phyloP scores from a whole-genome alignment of 2,329 filamentous ascomycete genomes.

The Fonsecaea pugnacius region DNA sequence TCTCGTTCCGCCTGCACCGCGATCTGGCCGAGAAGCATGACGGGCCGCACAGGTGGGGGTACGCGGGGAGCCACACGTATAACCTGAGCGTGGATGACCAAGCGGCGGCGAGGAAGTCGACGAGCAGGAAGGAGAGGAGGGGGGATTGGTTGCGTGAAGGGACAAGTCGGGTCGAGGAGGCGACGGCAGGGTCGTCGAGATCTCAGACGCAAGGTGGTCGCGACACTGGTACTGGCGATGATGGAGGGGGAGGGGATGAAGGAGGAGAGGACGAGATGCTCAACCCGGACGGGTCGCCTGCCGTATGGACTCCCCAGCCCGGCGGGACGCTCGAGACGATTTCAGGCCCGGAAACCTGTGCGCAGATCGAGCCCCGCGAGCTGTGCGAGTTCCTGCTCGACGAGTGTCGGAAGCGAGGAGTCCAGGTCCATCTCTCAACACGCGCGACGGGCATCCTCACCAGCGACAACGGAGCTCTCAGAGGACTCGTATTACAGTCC shows the following conservation, averaged over 20 bases:
- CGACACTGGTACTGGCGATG: not conserved
- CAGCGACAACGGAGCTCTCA: slow-evolving; percentile 57
- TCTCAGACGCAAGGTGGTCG: slow-evolving; percentile 2
- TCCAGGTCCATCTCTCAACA: slow-evolving; percentile 69
- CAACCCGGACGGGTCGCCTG: slow-evolving; percentile 50
- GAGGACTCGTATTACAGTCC: slow-evolving; percentile 45
- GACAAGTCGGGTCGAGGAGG: slow-evolving; percentile 63
- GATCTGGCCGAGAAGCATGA: slow-evolving; percentile 64
- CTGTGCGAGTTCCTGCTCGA: slow-evolving; percentile 69
- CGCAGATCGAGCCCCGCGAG: slow-evolving; percentile 69
- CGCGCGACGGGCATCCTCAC: slow-evolving; percentile 58
- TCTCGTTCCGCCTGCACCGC: slow-evolving; percentile 72
- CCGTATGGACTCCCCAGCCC: slow-evolving; percentile 62
- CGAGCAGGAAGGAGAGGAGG: slow-evolving; percentile 52
- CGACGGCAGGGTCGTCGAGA: slow-evolving; percentile 48
- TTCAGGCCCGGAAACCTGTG: slow-evolving; percentile 63
- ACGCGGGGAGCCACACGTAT: slow-evolving; percentile 62
- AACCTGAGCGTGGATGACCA: slow-evolving; percentile 52
- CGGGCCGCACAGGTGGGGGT: slow-evolving; percentile 65
- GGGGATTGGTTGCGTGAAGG: slow-evolving; percentile 71
- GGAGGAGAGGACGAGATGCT: slow-evolving; percentile 36
- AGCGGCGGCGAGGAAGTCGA: slow-evolving; percentile 41
- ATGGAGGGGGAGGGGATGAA: not conserved
- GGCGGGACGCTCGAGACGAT: slow-evolving; percentile 66
- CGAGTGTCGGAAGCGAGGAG: slow-evolving; percentile 62